Evolutionary conservation across 768 basidiomycete genomes (phyloP).

Genomic region (Filobasidium wieringae): DNA sequence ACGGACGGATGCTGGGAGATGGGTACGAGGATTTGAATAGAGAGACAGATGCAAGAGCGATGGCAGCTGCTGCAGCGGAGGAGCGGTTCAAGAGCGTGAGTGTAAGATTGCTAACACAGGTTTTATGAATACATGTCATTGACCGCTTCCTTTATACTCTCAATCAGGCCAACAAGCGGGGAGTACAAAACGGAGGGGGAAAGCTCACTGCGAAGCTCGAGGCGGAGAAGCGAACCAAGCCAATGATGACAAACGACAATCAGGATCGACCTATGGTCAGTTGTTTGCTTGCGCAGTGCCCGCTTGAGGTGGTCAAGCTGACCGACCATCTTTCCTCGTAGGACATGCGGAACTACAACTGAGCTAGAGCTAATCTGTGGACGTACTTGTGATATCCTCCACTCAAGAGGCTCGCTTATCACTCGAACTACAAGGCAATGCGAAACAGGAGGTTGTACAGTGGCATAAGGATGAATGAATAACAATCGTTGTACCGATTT

Average conservation of each 20-base stretch:
- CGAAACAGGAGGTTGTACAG: neutral
- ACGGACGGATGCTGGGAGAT: slow-evolving; percentile 8
- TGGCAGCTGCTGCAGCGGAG: slow-evolving; percentile 32
- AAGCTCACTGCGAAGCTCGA: slow-evolving; percentile 31
- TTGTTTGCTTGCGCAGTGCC: neutral
- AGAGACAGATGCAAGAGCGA: slow-evolving; percentile 28
- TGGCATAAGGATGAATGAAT: neutral
- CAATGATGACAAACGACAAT: slow-evolving; percentile 5
- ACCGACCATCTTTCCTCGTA: neutral
- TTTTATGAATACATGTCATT: no score
- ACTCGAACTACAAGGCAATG: no score
- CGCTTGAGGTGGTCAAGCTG: neutral
- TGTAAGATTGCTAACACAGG: no score
- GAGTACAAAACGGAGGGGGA: slow-evolving; percentile 11
- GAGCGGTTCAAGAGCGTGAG: slow-evolving; percentile 33
- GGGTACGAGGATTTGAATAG: slow-evolving; percentile 13
- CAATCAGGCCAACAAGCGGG: neutral
- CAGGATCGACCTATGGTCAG: slow-evolving; percentile 33
- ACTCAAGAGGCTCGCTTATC: no score
- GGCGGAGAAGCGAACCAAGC: slow-evolving; percentile 25
- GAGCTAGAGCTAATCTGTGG: no score
- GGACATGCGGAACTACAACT: neutral
- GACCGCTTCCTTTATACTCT: no score
- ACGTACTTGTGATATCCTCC: no score
- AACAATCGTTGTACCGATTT: neutral